Percentiles rank a stretch among this genome's conserved stretches.
phyloP scores from a whole-genome alignment of 495 filamentous ascomycete genomes.

The Zalerion maritima region DNA sequence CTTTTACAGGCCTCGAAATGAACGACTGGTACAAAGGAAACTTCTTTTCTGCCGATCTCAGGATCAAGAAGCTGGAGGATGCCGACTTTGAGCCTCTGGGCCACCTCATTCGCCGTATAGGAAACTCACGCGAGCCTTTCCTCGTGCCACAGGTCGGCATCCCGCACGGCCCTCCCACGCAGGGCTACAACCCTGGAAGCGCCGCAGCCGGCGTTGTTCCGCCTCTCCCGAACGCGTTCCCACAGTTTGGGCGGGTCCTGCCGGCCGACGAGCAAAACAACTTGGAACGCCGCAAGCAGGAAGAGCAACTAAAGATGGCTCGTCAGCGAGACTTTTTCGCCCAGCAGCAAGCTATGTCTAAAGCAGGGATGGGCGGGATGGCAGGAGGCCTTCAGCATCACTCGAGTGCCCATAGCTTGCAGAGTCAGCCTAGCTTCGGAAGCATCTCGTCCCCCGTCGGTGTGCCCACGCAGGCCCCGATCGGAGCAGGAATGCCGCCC shows the following conservation, averaged over 20 bases:
- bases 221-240: slow-evolving; percentile 89
- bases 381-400: slow-evolving; percentile 73
- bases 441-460: slow-evolving; percentile 78
- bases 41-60: slow-evolving; percentile 87
- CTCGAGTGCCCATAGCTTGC: slow-evolving; percentile 83
- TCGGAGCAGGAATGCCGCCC: no score
- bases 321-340: slow-evolving; percentile 86
- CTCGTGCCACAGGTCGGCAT: slow-evolving; percentile 93
- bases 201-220: slow-evolving; percentile 52
- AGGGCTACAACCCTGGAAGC: slow-evolving; percentile 31
- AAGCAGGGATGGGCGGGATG: slow-evolving; percentile 47
- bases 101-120: slow-evolving; percentile 86
- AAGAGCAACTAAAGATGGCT: slow-evolving; percentile 93
- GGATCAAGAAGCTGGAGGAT: slow-evolving; percentile 89
- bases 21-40: slow-evolving; percentile 99
- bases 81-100: slow-evolving; percentile 90
- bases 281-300: slow-evolving; percentile 87
- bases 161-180: slow-evolving; percentile 58
- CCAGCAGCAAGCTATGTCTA: slow-evolving; percentile 57
- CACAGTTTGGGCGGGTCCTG: slow-evolving; percentile 92
- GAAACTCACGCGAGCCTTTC: slow-evolving; percentile 94
- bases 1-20: slow-evolving; percentile 95
- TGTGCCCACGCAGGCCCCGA: slow-evolving; percentile 57
- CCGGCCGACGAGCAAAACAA: slow-evolving; percentile 97
- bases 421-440: slow-evolving; percentile 88